Base-by-base conservation (phyloP, 176 grass and related monocot species). In the Ampelocalamus luodianensis region DNA sequence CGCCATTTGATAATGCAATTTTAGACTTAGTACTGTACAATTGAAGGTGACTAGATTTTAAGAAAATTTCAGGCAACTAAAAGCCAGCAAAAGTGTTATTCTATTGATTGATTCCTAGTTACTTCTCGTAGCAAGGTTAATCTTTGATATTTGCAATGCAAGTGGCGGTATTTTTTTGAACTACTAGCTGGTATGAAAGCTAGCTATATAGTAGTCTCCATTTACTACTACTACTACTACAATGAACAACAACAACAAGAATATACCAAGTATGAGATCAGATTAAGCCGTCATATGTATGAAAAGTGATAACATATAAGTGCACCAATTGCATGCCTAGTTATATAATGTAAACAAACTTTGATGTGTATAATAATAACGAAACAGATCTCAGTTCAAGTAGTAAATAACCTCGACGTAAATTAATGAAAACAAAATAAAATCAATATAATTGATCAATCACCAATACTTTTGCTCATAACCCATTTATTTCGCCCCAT, bases 41-140 rank as follows among this genome's bases (percentile, higher is more conserved):
- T n/a, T n/a, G n/a, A n/a, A n/a, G n/a, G n/a, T n/a, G n/a, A n/a
- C n/a, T n/a, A n/a, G n/a, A n/a, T n/a, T n/a, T n/a, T n/a, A n/a
- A n/a, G n/a, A n/a, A n/a, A n/a, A n/a, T n/a, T n/a, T n/a, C n/a
- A n/a, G n/a, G n/a, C n/a, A n/a, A n/a, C n/a, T n/a, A n/a, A n/a
- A n/a, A n/a, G n/a, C n/a, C n/a, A n/a, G n/a, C n/a, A n/a, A n/a
- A n/a, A n/a, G n/a, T n/a, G n/a, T 67, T 81, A 75, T 74, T 73
- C 51, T 66, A 74, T 3, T 2, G 36, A 17, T 39, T 76, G 1
- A 38, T 3, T 58, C 22, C 46, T 42, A 71, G 29, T 46, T 55
- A 72, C 78, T 55, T 12, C 37, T 43, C 65, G 55, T 51, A 77
- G 62, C 16, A 79, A 64, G 77, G n/a, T 76, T 67, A 67, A 38